phyloP scores from a whole-genome alignment of 306 rosid genomes.

The Vigna unguiculata region DNA sequence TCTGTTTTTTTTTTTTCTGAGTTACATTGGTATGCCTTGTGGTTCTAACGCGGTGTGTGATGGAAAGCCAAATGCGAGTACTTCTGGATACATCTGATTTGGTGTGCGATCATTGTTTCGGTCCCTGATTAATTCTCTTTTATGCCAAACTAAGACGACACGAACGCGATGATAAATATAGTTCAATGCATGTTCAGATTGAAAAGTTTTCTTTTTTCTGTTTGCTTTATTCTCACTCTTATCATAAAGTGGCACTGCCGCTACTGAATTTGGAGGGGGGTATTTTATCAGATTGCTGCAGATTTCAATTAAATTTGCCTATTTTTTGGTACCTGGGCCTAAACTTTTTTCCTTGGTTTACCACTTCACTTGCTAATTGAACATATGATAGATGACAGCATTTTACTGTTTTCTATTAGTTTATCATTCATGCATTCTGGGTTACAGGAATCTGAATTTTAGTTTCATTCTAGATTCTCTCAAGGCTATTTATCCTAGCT shows the following conservation, averaged over 20 bases:
- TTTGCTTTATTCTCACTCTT: no score
- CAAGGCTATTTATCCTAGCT: no score
- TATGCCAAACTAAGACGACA: not conserved
- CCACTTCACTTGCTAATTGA: not conserved
- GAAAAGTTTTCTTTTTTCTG: no score
- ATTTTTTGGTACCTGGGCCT: not conserved
- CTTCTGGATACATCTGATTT: not conserved
- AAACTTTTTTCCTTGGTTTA: not conserved
- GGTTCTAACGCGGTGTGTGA: no score
- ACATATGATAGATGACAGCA: not conserved
- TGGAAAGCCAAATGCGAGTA: no score
- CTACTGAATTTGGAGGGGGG: no score
- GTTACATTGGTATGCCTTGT: no score
- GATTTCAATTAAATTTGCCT: not conserved
- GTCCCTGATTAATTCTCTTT: not conserved
- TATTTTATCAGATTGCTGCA: not conserved
- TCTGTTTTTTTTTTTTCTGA: not conserved
- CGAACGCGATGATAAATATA: not conserved
- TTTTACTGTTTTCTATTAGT: not conserved
- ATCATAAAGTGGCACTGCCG: no score
- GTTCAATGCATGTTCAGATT: no score
- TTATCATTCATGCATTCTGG: not conserved
- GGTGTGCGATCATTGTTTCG: not conserved
- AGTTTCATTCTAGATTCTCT: no score
- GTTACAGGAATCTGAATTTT: no score